phyloP scores from a whole-genome alignment of 805 yeast species.

The Kuraishia ogatae region DNA sequence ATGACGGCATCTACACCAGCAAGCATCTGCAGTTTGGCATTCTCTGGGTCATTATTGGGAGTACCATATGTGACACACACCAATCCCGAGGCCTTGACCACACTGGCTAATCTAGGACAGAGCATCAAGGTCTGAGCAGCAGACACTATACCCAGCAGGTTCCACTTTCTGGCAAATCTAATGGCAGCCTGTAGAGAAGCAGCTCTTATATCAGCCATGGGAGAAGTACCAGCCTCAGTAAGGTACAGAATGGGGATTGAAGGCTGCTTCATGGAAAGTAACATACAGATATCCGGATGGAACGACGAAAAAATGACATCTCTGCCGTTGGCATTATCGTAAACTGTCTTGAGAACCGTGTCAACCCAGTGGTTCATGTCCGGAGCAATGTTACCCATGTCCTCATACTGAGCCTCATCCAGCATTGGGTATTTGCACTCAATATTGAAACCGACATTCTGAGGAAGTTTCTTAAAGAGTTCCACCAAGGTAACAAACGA shows the following conservation, averaged over 20 bases:
- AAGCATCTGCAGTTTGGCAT: constrained; percentile 76
- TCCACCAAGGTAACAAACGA: constrained; percentile 85
- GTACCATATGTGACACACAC: constrained; percentile 92
- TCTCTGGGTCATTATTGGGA: constrained; percentile 75
- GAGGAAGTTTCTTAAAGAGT: constrained; percentile 72
- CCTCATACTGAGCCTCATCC: constrained; percentile 85
- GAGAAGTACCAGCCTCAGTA: constrained; percentile 78
- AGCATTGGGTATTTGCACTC: constrained; percentile 95
- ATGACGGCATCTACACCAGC: constrained; percentile 99
- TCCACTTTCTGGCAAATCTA: constrained; percentile 86
- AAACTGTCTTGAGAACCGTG: constrained; percentile 71
- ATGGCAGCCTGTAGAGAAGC: constrained; percentile 84
- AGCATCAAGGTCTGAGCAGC: constrained; percentile 82
- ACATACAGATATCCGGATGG: constrained; percentile 86
- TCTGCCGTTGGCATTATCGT: constrained; percentile 69
- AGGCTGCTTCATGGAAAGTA: constrained; percentile 87
- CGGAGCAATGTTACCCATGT: constrained; percentile 74
- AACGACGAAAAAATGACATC: constrained; percentile 88
- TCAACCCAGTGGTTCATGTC: constrained; percentile 87
- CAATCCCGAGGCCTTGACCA: constrained; percentile 84
- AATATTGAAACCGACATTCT: constrained; percentile 83
- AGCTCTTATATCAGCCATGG: constrained; percentile 89
- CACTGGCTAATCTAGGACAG: constrained; percentile 84
- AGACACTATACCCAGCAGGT: constrained; percentile 81
- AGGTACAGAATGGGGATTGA: constrained; percentile 83